Percentiles rank a stretch among this genome's conserved stretches.
These are phyloP conservation scores for Arthrobotrys pseudoclavata DNA, from an alignment of 2,329 filamentous ascomycete species.

Conservation along the genomic window DNA sequence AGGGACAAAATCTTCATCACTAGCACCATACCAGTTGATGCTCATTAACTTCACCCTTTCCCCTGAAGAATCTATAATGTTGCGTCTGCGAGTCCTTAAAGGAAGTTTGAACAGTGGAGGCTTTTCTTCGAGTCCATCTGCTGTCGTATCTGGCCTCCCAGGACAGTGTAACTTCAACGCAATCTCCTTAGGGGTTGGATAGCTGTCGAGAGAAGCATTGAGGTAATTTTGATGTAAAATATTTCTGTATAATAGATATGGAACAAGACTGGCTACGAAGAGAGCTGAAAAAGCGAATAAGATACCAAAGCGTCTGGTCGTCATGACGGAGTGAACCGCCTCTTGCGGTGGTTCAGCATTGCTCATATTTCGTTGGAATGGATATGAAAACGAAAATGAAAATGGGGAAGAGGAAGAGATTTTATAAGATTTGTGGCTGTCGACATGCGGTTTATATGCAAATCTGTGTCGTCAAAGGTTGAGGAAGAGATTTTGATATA, in stretches of 20 bases:
- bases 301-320: conserved; percentile 35
- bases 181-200: conserved; percentile 46
- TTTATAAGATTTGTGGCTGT: neutral
- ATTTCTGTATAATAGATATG: conserved; percentile 55
- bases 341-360: conserved; percentile 35
- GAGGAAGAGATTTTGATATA: neutral
- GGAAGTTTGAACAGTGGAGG: conserved; percentile 70
- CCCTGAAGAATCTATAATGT: conserved; percentile 73
- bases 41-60: conserved; percentile 75
- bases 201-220: conserved; percentile 38
- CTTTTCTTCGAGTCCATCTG: conserved; percentile 1
- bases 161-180: conserved; percentile 46
- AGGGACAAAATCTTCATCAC: conserved; percentile 76
- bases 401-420: neutral
- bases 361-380: conserved; percentile 26
- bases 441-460: conserved; percentile 28
- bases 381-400: neutral
- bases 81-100: conserved; percentile 72
- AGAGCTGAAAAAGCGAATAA: conserved; percentile 29
- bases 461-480: conserved; percentile 35
- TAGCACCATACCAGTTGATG: conserved; percentile 80
- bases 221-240: conserved; percentile 48
- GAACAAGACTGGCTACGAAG: conserved; percentile 41
- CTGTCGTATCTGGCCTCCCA: conserved; percentile 18
- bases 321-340: conserved; percentile 15